Evolutionary conservation across 768 basidiomycete genomes (phyloP).

Genomic region (Trametes maxima): DNA sequence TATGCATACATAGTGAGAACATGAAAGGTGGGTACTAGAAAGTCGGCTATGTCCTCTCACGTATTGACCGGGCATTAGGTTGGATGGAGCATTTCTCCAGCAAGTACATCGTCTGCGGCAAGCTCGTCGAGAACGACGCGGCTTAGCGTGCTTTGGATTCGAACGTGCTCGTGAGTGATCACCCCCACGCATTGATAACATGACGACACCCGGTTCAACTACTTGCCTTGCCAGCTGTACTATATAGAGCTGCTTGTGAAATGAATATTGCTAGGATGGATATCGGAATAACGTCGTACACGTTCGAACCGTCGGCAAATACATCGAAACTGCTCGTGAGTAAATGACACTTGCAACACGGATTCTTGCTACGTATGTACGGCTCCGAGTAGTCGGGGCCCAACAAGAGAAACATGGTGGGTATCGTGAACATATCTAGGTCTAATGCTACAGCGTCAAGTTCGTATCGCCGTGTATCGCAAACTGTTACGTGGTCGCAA

Average conservation of each 20-base stretch:
- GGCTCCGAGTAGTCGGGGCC: background rate
- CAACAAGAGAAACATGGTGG: background rate
- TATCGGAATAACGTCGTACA: no score
- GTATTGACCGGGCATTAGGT: constrained; percentile 43
- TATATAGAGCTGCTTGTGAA: no score
- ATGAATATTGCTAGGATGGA: no score
- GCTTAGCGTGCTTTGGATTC: background rate
- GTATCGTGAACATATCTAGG: constrained; percentile 12
- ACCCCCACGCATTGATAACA: no score
- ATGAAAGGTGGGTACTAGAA: constrained; percentile 70
- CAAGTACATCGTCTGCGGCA: constrained; percentile 92
- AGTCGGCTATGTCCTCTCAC: background rate
- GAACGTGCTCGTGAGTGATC: no score
- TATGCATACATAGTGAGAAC: constrained; percentile 66
- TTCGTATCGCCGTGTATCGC: background rate
- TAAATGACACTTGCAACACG: no score
- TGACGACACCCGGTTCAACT: no score
- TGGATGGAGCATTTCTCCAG: constrained; percentile 94
- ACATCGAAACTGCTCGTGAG: no score
- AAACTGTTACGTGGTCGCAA: no score
- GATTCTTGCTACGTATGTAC: background rate
- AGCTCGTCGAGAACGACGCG: constrained; percentile 78
- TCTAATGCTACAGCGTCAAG: constrained; percentile 10
- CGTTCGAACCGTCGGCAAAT: no score
- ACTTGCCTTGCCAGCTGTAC: no score